Evolutionary conservation across 345 rosid species (phyloP), one percentile per base, ranked within the genome.

Genomic region (Corymbia maculata): DNA sequence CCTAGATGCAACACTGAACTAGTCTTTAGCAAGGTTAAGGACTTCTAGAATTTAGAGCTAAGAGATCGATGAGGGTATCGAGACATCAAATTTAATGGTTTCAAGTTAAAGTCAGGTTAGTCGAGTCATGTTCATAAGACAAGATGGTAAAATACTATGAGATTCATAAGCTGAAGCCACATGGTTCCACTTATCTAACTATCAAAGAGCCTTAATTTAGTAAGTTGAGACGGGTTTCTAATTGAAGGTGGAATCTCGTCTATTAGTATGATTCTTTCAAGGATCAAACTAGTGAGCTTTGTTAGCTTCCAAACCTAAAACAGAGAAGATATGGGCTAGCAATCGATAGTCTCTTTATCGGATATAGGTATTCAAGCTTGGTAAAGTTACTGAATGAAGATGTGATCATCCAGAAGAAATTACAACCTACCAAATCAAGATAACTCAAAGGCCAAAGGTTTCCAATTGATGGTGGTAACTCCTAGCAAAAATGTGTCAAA

Each of bases 341-440:
- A 47, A 17, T 30, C 30, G 86, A 88, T 5, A 45, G 45, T 51
- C 53, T 87, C 22, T 6, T n/a, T 64, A 8, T 47, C 13, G 51
- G 68, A 51, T 16, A 12, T 50, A 91, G 55, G 79, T 14, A 6
- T 14, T 68, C 11, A 51, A 90, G 88, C 26, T 80, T 50, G 86
- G 82, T 52, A 90, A 79, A 16, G 17, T 42, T 32, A 57, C 87
- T 82, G 36, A 91, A 49, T 44, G 92, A 91, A 68, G 92, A 47
- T 16, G 92, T 89, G 19, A 91, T 21, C 44, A 21, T n/a, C 17
- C 90, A 86, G 13, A 84, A 66, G 68, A 89, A 91, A 1, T 28
- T 50, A 66, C 92, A 88, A 50, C 17, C n/a, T 19, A n/a, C 30
- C n/a, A 89, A 28, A 53, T 85, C 88, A 16, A 89, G 86, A 52